A percentile compares a stretch with the other conserved stretches of the same genome.
These are phyloP conservation scores for Amanita phalloides DNA, from an alignment of 768 basidiomycete genomes.

Conservation along the genomic window DNA sequence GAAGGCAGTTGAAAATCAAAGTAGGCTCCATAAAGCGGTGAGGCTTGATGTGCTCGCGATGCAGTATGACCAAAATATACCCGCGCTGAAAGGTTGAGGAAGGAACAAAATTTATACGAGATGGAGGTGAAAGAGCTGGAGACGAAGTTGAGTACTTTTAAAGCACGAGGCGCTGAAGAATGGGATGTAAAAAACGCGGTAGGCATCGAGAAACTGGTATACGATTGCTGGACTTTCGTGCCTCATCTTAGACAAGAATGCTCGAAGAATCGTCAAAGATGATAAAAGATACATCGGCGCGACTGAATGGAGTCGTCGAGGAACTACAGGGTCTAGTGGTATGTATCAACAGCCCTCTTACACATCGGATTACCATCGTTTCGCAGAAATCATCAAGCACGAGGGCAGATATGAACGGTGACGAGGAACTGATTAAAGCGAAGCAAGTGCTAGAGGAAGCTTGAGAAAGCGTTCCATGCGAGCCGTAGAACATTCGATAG, in stretches of 20 bases:
- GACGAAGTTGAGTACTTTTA: slow-evolving; percentile 49
- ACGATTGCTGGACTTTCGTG: neutral
- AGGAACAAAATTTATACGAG: slow-evolving; percentile 58
- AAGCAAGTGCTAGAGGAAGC: slow-evolving; percentile 40
- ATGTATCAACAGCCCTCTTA: slow-evolving; percentile 19
- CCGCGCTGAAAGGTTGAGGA: slow-evolving; percentile 37
- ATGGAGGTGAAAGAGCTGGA: slow-evolving; percentile 54
- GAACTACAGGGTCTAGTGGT: slow-evolving; percentile 64
- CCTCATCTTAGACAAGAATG: slow-evolving; percentile 41
- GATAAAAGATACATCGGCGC: slow-evolving; percentile 54
- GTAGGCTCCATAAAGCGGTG: slow-evolving; percentile 56
- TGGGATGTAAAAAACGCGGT: slow-evolving; percentile 76
- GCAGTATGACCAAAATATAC: neutral
- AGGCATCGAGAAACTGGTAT: slow-evolving; percentile 18
- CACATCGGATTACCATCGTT: neutral
- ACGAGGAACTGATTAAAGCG: slow-evolving; percentile 42
- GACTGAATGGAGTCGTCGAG: slow-evolving; percentile 49
- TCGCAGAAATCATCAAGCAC: slow-evolving; percentile 33
- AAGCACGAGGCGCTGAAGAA: slow-evolving; percentile 50
- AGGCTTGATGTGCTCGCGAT: neutral
- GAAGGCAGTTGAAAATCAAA: slow-evolving; percentile 73
- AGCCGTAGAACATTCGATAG: neutral
- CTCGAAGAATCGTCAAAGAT: slow-evolving; percentile 75
- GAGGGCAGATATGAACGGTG: slow-evolving; percentile 26
- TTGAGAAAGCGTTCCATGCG: neutral